Percentiles rank a stretch among this genome's conserved stretches.
Evolutionary conservation across 441 rosid species (phyloP).

Genomic region (Erodium texanum): DNA sequence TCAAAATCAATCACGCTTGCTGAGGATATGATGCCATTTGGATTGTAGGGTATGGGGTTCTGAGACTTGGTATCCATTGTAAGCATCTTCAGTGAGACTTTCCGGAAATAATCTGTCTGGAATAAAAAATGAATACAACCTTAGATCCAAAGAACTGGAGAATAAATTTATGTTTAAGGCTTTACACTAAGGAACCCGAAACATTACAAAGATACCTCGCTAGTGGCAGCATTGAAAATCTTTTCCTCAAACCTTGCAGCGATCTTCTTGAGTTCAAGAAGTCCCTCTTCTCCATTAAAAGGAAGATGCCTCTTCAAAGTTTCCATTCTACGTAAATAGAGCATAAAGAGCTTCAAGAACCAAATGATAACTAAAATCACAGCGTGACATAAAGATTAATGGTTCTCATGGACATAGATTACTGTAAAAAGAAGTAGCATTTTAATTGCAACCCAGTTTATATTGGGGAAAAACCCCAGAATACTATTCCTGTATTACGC

Average conservation of each 20-base stretch:
- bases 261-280: constrained; percentile 49
- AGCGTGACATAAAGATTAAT: too few relatives aligned
- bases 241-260: constrained; percentile 67
- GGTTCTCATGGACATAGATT: too few relatives aligned
- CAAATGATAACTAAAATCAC: too few relatives aligned
- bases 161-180: background rate
- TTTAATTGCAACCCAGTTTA: too few relatives aligned
- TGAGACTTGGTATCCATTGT: constrained; percentile 60
- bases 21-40: constrained; percentile 38
- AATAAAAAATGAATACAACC: constrained; percentile 14
- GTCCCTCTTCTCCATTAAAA: constrained; percentile 48
- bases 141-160: background rate
- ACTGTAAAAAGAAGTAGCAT: too few relatives aligned
- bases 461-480: too few relatives aligned
- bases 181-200: background rate
- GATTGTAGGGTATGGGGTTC: constrained; percentile 26
- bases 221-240: constrained; percentile 41
- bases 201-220: constrained; percentile 65
- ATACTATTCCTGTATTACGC: too few relatives aligned
- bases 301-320: constrained; percentile 64
- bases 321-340: constrained; percentile 50
- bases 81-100: constrained; percentile 77
- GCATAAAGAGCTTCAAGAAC: too few relatives aligned
- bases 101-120: constrained; percentile 71
- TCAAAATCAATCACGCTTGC: constrained; percentile 8